A percentile compares a stretch with the other conserved stretches of the same genome.
Evolutionary conservation across 257 asterid species (phyloP).

Genomic region (Solanum lycopersicoides): DNA sequence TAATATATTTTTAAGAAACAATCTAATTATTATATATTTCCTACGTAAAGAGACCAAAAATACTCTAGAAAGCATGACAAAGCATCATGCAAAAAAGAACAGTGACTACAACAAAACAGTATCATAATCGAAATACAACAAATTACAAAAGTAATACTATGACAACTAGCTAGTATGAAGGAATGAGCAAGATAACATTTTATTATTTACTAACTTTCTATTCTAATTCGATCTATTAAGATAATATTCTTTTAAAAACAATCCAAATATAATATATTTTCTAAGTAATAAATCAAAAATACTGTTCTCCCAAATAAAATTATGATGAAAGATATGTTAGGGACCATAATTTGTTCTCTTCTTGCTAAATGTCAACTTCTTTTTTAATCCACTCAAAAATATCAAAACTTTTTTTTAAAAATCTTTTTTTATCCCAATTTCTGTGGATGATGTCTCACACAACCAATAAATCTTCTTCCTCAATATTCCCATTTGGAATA

Average conservation of each 20-base stretch:
- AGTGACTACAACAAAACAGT: too few relatives aligned
- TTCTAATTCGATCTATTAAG: not conserved
- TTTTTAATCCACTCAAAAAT: not conserved
- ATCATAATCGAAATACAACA: too few relatives aligned
- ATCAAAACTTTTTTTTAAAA: not conserved
- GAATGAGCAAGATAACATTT: not conserved
- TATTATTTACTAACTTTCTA: not conserved
- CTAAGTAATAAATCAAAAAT: not conserved
- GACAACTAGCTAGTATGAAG: not conserved
- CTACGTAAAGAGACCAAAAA: not conserved
- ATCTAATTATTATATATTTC: not conserved
- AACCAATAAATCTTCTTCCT: not conserved
- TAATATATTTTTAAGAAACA: not conserved
- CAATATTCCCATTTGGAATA: not conserved
- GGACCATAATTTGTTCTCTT: not conserved
- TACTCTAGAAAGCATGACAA: not conserved
- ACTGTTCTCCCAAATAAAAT: not conserved
- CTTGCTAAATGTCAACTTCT: not conserved
- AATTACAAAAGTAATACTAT: too few relatives aligned
- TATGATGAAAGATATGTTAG: not conserved
- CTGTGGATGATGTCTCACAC: not conserved
- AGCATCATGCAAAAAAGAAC: not conserved
- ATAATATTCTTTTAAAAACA: not conserved
- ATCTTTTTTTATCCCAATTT: not conserved
- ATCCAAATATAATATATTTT: not conserved